Evolutionary conservation across 2,329 filamentous ascomycete species (phyloP), one percentile per base, ranked within the genome.

Genomic region (Talaromyces sp.): DNA sequence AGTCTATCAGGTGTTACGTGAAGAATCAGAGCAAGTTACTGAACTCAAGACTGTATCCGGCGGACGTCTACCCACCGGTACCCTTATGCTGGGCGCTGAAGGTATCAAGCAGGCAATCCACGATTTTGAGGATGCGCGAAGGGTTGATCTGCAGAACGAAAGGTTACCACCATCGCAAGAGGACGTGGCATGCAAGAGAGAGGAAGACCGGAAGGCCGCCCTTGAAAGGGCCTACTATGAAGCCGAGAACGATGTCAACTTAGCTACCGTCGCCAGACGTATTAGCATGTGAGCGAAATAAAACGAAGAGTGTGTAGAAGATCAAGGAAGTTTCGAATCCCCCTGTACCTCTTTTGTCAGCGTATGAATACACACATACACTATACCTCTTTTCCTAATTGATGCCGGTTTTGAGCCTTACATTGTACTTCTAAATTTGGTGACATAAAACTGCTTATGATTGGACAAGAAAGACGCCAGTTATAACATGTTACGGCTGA

Each of bases 261-360:
- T 99, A 71, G 91, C 94, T 69, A 88, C 89, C 65, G 86, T 99
- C 63, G 95, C 92, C 30, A 85, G 95, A 77, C 87, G 94, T 75
- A 89, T 99, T 71, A 97, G 92, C 89, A 96, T 96, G 95, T 98
- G 81, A 91, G 91, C n/a, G n/a, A n/a, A n/a, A n/a, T n/a, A n/a
- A n/a, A n/a, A n/a, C n/a, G n/a, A n/a, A n/a, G n/a, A n/a, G n/a
- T n/a, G n/a, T n/a, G n/a, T n/a, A n/a, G n/a, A n/a, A n/a, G n/a
- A n/a, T n/a, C n/a, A n/a, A n/a, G n/a, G n/a, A n/a, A n/a, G n/a
- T n/a, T n/a, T n/a, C n/a, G n/a, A n/a, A n/a, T n/a, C n/a, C n/a
- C n/a, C n/a, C n/a, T n/a, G n/a, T n/a, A n/a, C n/a, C n/a, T n/a
- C n/a, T n/a, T n/a, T n/a, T n/a, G n/a, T n/a, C n/a, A n/a, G n/a